Evolutionary conservation across 2,329 filamentous ascomycete species (phyloP).

Genomic region (Penicillium sp.): DNA sequence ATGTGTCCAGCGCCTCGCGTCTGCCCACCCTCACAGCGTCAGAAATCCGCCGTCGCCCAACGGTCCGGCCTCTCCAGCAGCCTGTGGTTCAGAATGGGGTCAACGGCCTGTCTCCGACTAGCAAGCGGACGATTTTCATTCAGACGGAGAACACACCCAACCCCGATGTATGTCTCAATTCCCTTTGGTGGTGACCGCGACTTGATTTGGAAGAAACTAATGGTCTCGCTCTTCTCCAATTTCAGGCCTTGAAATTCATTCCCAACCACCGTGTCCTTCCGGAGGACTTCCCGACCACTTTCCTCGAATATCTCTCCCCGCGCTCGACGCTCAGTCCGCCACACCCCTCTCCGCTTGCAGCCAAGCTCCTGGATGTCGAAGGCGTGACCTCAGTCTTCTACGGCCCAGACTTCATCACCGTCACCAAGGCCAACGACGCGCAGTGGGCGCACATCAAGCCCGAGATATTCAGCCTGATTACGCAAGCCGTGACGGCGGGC

Average conservation of each 20-base stretch:
- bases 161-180: conserved; percentile 62
- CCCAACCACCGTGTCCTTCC: conserved; percentile 88
- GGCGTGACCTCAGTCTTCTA: conserved; percentile 96
- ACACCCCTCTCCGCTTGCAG: conserved; percentile 86
- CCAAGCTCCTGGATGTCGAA: conserved; percentile 88
- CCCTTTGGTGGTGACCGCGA: not conserved
- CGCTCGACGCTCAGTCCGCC: conserved; percentile 86
- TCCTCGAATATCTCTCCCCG: conserved; percentile 88
- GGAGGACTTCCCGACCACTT: conserved; percentile 69
- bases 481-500: conserved; percentile 83
- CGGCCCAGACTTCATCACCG: conserved; percentile 92
- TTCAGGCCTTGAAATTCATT: conserved; percentile 80
- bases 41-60: conserved; percentile 49
- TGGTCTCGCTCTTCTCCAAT: not conserved
- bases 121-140: conserved; percentile 84
- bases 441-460: conserved; percentile 96
- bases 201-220: not conserved
- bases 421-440: conserved; percentile 83
- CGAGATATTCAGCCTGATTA: conserved; percentile 93
- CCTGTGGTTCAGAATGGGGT: conserved; percentile 38
- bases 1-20: conserved; percentile 47
- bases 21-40: conserved; percentile 53
- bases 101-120: conserved; percentile 42
- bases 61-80: conserved; percentile 47
- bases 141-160: conserved; percentile 96